Conservation (phyloP, 2,329 filamentous ascomycete species). For the Fusarium sp. region DNA sequence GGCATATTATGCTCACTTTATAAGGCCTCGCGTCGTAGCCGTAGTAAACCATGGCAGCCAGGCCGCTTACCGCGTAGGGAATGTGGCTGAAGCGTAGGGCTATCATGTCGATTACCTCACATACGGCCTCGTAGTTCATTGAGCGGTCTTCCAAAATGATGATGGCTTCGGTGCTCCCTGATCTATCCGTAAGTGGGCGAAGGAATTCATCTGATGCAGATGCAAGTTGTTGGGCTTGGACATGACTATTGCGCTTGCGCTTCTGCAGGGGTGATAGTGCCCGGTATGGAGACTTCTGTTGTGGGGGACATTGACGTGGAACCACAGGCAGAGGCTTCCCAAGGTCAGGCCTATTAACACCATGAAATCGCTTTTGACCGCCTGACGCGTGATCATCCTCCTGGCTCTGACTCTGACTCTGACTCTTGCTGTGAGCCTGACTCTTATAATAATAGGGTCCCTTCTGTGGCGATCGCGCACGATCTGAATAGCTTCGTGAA, state of each 20-base stretch:
- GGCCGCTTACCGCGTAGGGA: slow-evolving; percentile 61
- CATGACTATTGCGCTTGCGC: not conserved
- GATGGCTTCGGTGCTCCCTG: slow-evolving; percentile 26
- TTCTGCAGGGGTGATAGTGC: slow-evolving; percentile 19
- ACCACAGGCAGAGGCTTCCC: slow-evolving; percentile 29
- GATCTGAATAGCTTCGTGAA: not conserved
- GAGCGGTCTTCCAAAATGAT: slow-evolving; percentile 25
- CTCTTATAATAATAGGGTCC: not conserved
- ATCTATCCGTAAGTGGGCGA: slow-evolving; percentile 13
- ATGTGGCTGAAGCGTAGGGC: slow-evolving; percentile 56
- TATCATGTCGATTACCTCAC: slow-evolving; percentile 56
- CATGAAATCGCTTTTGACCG: slow-evolving; percentile 2
- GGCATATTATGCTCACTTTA: slow-evolving; percentile 58
- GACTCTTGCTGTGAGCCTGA: not conserved
- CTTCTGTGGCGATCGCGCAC: not conserved
- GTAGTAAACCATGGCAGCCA: slow-evolving; percentile 59
- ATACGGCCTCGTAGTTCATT: slow-evolving; percentile 50
- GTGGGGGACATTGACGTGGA: slow-evolving; percentile 33
- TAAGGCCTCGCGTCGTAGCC: slow-evolving; percentile 51
- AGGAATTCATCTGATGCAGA: slow-evolving; percentile 8
- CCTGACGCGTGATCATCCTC: slow-evolving; percentile 22
- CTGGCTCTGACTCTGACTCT: not conserved
- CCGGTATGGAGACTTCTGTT: slow-evolving; percentile 10
- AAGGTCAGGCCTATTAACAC: slow-evolving; percentile 7
- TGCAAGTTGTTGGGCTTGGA: slow-evolving; percentile 2